Base-by-base conservation (phyloP, 441 rosid species). In the Erysimum cheiri region DNA sequence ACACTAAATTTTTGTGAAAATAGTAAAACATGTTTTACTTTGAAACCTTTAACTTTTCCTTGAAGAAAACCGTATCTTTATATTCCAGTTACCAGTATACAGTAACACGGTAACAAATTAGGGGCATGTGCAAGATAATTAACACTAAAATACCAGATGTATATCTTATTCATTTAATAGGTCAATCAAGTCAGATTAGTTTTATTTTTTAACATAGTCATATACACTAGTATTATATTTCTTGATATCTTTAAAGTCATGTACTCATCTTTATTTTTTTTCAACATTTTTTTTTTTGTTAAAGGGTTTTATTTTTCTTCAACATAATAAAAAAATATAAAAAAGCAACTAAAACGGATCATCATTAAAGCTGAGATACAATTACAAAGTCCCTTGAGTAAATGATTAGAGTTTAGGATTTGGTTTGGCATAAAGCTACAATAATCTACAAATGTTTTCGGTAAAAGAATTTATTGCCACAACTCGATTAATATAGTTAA, bases 321-420 rank as follows among this genome's bases (percentile, higher is more conserved):
- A 36, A 26, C 26, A 24, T 26, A 26, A 26, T 26, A 26, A 26
- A 3, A 26, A 26, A 40, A 13, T 12, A 6, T 14, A 3, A 7
- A 15, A 46, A 44, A 14, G 48, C 60, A 70, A 59, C 49, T 13
- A 1, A 32, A 71, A 64, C 39, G 2, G 36, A 24, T 44, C 31
- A 60, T 62, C 24, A 57, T 19, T 57, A 72, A 71, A 72, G 53
- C 66, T 56, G 36, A 57, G 39, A 35, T 31, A 58, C 35, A 59
- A 58, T 49, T 49, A 73, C 61, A 35, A 73, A 58, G 32, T 53
- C 32, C 12, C 57, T 63, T 40, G 60, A 60, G 60, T 57, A 73
- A 39, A 73, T 73, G 72, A 73, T 66, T 65, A 58, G 61, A 28
- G 67, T 73, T 57, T 49, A 32, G 32, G 40, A 73, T 58, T 58